Percentiles rank a stretch among this genome's conserved stretches.
These are phyloP conservation scores for Hibiscus syriacus DNA, from an alignment of 345 rosid genomes.

Conservation along the genomic window DNA sequence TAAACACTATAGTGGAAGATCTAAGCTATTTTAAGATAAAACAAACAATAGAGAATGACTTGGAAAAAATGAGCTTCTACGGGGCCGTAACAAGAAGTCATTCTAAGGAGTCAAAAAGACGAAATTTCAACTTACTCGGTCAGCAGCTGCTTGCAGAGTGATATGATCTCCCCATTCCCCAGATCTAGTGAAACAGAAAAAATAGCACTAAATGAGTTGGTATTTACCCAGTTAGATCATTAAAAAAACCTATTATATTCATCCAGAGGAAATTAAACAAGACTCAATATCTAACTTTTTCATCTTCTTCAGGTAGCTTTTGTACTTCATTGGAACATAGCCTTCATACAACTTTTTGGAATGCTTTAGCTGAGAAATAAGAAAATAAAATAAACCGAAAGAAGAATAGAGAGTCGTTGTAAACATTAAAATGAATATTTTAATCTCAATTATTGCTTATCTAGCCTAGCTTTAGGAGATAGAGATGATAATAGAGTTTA, in stretches of 20 bases:
- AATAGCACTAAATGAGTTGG: slow-evolving; percentile 17
- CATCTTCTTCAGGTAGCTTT: slow-evolving; percentile 69
- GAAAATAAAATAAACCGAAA: neutral
- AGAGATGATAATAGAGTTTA: neutral
- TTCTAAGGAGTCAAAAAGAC: neutral
- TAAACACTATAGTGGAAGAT: neutral
- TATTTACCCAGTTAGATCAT: slow-evolving; percentile 3
- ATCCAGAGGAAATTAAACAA: slow-evolving; percentile 17
- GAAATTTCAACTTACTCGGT: slow-evolving; percentile 53
- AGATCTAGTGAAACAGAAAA: slow-evolving; percentile 29
- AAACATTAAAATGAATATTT: neutral
- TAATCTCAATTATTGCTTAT: neutral
- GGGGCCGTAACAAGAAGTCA: neutral
- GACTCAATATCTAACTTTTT: slow-evolving; percentile 58
- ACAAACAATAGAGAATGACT: neutral
- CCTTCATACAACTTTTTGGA: slow-evolving; percentile 65
- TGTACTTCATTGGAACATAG: slow-evolving; percentile 87
- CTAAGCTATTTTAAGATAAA: neutral
- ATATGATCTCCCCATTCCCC: slow-evolving; percentile 99
- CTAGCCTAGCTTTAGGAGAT: neutral
- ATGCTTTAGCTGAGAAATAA: slow-evolving; percentile 60
- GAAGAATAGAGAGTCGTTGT: neutral
- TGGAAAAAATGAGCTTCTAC: neutral
- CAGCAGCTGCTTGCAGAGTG: slow-evolving; percentile 96
- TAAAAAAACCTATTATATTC: slow-evolving; percentile 4